Conservation (phyloP, 345 rosid species). For the Citrus sinensis region DVS_A1.0 CM039164.1:19092001-19092500, state of each 20-base stretch:
- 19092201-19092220: not conserved
- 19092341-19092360: not conserved
- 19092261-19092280: not conserved
- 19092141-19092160: not conserved
- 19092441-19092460: constrained; percentile 67
- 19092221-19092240: not conserved
- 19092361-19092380: constrained; percentile 37
- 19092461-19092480: constrained; percentile 95
- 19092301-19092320: not conserved
- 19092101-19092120: constrained; percentile 1
- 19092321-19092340: not conserved
- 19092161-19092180: not conserved
- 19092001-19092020: not conserved
- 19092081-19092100: not conserved
- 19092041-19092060: not conserved
- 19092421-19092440: constrained; percentile 86
- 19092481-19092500: constrained; percentile 90
- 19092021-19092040: not conserved
- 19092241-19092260: not conserved
- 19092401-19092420: constrained; percentile 98
- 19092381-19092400: constrained; percentile 90
- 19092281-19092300: not conserved
- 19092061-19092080: not conserved
- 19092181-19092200: not conserved
- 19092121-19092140: not conserved